Evolutionary conservation across 805 yeast species (phyloP), one percentile per base, ranked within the genome.

Genomic region (Debaryomyces hansenii): DNA sequence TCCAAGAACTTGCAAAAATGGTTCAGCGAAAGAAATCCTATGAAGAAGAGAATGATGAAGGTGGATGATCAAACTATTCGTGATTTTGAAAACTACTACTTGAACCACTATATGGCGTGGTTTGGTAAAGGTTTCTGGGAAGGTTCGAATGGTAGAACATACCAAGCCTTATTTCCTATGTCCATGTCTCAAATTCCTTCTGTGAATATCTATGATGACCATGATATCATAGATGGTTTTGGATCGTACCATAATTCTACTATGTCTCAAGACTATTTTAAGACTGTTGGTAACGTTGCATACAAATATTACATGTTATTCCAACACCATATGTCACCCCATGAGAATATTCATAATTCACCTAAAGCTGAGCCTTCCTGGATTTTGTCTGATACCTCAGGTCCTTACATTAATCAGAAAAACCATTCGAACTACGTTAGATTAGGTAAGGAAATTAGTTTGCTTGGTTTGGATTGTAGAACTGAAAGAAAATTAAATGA

Each of bases 181-280:
- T 88, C 97, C 3, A 68, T 87, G 72, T 83, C 95, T 0, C 81
- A 82, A 40, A 91, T 92, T 51, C 98, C 99, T 5, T 78, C 85
- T 31, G 75, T 92, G 45, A 92, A 91, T 64, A 80, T 92, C 28
- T 91, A 72, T 67, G 99, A 92, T 64, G 99, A 92, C 64, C 99
- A 92, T 67, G 98, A 94, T 64, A 88, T 92, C 43, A 91, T 94
- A 54, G 99, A 92, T 62, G 99, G 98, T 2, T 92, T 82, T 67
- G 99, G 98, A 2, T 87, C 96, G 0, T 92, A 92, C 64, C 74
- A 76, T 41, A 87, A 90, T 53, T 46, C 65, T 1, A 88, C 96
- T 29, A 90, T 90, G 96, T 56, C 57, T 2, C 79, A 82, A 34
- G 83, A 81, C 1, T 78, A 88, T 7, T 88, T 92, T 62, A 62